Base-by-base conservation (phyloP, 2,329 filamentous ascomycete species). In the Colletotrichum tofieldiae region DNA sequence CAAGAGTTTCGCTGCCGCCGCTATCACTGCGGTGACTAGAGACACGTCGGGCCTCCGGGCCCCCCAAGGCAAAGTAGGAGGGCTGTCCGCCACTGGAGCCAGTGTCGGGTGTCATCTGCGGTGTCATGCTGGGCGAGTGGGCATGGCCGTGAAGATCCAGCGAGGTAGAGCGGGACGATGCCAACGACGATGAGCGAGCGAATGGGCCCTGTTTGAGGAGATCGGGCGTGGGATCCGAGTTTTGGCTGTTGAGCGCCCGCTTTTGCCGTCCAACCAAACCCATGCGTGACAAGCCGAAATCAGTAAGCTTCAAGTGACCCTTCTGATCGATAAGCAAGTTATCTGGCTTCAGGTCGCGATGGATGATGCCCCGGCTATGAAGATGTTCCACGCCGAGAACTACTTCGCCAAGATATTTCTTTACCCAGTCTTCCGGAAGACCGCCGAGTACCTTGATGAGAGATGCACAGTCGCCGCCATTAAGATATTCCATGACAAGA, bases 401-500 rank as follows among this genome's bases (percentile, higher is more conserved):
- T 55, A 99, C 96, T 83, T 99, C 96, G 3, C 94, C 96, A 49
- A 98, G 88, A 79, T 99, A 99, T 80, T 98, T 98, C 85, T 97
- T 97, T 4, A 94, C 95, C 97, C 97, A 99, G 76, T 98, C 96
- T 84, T 99, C 97, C 0, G 95, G 93, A 29, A 99, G 87, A 3
- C 94, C 95, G 39, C 95, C 95, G 1, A 99, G 88, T 35, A 98
- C 92, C 81, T 98, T 99, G 84, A 98, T 96, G 65, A 99, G 87
- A 7, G 96, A 98, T 60, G 97, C 96, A 80, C 96, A 99, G 79
- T 99, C 96, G 56, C 96, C 96, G 45, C 96, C 96, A 77, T 98
- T 99, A 70, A 99, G 88, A 82, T 99, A 99, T 80, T 99, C 96
- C 96, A 99, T 99, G 32, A 99, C 96, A 71, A 99, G 88, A 80